Percentiles rank a stretch among this genome's conserved stretches.
These are phyloP conservation scores for Talaromyces sp. DNA, from an alignment of 2,329 filamentous ascomycete genomes.

Conservation along the genomic window DNA sequence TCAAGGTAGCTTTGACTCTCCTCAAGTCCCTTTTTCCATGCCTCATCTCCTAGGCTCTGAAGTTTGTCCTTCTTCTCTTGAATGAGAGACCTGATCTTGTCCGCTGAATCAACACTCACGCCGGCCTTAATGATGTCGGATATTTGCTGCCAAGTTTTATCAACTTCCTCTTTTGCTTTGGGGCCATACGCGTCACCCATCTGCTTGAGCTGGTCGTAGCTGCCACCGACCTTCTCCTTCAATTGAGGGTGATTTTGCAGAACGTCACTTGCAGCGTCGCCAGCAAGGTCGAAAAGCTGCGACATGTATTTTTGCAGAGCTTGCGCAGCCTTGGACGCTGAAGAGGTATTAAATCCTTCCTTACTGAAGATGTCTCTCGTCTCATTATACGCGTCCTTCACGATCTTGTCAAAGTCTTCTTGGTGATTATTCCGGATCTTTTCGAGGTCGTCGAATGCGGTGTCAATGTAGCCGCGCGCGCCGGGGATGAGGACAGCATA, in stretches of 20 bases:
- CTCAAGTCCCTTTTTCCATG: neutral
- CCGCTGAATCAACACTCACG: constrained; percentile 1
- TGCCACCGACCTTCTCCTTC: neutral
- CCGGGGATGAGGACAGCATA: constrained; percentile 5
- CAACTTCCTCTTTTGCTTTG: constrained; percentile 1
- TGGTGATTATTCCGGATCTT: constrained; percentile 1
- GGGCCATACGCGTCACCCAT: constrained; percentile 1
- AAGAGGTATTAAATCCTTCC: neutral
- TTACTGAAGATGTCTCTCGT: neutral
- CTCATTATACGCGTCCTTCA: neutral
- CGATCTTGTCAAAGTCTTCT: constrained; percentile 5
- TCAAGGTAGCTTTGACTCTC: neutral
- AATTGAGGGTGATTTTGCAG: neutral
- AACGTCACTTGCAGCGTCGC: neutral
- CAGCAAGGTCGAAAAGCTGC: constrained; percentile 1
- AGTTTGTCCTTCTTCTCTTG: constrained; percentile 4
- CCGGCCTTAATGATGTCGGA: constrained; percentile 1
- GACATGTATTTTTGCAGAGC: neutral
- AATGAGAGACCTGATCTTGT: neutral
- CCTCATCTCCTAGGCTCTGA: constrained; percentile 2
- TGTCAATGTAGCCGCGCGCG: neutral
- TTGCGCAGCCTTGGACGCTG: neutral
- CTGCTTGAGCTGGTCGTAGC: constrained; percentile 2
- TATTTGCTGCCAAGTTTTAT: constrained; percentile 4
- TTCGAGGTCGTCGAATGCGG: constrained; percentile 5